Evolutionary conservation across 2,329 filamentous ascomycete species (phyloP), one percentile per base, ranked within the genome.

Genomic region (Talaromyces sp.): DNA sequence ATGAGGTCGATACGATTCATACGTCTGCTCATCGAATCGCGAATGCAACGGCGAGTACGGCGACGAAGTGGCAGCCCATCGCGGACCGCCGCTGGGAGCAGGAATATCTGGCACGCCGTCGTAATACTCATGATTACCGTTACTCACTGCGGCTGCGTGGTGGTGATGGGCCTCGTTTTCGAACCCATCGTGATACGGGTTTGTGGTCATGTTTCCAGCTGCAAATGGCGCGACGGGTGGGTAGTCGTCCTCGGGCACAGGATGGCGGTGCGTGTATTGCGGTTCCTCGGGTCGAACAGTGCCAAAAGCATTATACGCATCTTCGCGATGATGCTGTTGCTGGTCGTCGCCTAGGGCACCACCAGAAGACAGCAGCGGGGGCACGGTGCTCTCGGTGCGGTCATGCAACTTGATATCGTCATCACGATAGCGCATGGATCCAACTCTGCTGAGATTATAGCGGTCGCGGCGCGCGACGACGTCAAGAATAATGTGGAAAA

Each of bases 401-500:
- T 72, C 64, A 33, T 71, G 67, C 64, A 74, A 56, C 61, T 78
- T 79, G 47, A 74, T 65, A 59, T 78, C 74, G 32, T 70, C 69
- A 36, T 27, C 58, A 52, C 28, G 36, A 61, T 27, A 74, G 73
- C 71, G n/a, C 62, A 66, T 17, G 75, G 72, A 75, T 85, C 78
- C 17, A 68, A 86, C 85, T 5, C 71, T 73, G 9, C 83, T 83
- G 17, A 79, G 71, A 30, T 72, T 71, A 17, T 71, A 80, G 61
- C 80, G 73, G 36, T 75, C 73, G 13, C 75, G 73, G 62, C 75
- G 75, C 25, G 83, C 82, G 63, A 77, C 72, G 36, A 83, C 67
- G 68, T 87, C 84, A 51, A 87, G 74, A 9, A 72, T 67, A 42
- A 84, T 68, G 8, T 81, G 77, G 11, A 77, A 71, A 59, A 83